These are phyloP conservation scores for Colletotrichum viniferum DNA, from an alignment of 2,329 filamentous ascomycete species.

Conservation along the genomic window DNA sequence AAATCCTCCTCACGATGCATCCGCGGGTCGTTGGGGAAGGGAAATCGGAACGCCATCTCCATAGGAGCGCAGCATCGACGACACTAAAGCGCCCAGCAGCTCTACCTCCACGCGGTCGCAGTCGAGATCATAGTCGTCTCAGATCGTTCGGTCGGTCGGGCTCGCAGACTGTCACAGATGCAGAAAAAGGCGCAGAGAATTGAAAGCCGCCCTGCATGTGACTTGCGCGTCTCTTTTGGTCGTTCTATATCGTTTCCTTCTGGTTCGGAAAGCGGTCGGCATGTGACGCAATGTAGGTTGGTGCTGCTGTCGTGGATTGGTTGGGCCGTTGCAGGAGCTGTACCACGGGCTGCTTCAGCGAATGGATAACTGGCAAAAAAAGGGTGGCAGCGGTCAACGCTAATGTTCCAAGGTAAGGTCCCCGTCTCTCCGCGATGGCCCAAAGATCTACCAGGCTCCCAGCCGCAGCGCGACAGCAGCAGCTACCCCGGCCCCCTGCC, in stretches of 20 bases:
- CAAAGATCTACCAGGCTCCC: not conserved
- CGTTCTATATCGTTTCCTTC: not conserved
- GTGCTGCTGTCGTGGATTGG: not conserved
- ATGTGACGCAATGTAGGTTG: constrained; percentile 26
- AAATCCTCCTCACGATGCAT: constrained; percentile 42
- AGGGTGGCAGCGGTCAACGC: not conserved
- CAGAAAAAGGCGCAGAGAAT: not conserved
- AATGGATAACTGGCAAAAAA: not conserved
- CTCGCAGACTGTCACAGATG: not conserved
- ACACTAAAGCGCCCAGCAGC: not conserved
- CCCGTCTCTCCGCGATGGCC: not conserved
- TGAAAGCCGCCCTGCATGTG: not conserved
- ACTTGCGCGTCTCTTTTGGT: not conserved
- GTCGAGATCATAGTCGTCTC: constrained; percentile 6
- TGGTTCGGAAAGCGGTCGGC: constrained; percentile 9
- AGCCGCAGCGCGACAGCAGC: not conserved
- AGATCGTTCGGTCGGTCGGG: not conserved
- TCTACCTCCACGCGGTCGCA: constrained; percentile 3
- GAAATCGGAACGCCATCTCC: constrained; percentile 44
- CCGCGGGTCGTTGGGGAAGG: constrained; percentile 36
- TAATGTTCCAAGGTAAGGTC: constrained; percentile 1
- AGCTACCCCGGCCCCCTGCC: not conserved
- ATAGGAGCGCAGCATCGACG: constrained; percentile 9
- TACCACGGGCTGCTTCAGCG: not conserved
- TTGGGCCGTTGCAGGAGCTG: constrained; percentile 2